Evolutionary conservation across 73 alveolate species (phyloP).

Genomic region (Paramecium bursaria): DNA sequence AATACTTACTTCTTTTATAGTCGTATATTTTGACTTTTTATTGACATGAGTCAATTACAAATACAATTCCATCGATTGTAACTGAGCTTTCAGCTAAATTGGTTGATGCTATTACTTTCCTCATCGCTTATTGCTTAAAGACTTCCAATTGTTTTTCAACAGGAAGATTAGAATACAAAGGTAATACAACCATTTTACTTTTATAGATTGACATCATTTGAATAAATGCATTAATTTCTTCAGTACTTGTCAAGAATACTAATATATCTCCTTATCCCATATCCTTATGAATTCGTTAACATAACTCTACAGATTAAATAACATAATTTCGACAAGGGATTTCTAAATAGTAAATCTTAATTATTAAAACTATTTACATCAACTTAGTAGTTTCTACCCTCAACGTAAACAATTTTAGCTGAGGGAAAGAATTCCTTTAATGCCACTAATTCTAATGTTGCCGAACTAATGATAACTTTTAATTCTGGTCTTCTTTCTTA

Average conservation of each 20-base stretch:
- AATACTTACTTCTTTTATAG: constrained; percentile 71
- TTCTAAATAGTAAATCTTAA: constrained; percentile 71
- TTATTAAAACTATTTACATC: constrained; percentile 20
- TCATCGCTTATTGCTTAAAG: constrained; percentile 76
- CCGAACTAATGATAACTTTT: constrained; percentile 86
- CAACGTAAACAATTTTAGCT: constrained; percentile 66
- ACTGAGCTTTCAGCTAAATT: constrained; percentile 97
- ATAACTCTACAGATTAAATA: constrained; percentile 73
- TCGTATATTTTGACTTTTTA: constrained; percentile 85
- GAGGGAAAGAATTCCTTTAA: constrained; percentile 76
- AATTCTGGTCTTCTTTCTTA: constrained; percentile 83
- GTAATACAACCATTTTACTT: constrained; percentile 78
- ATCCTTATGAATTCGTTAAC: constrained; percentile 67
- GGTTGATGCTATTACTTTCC: constrained; percentile 81
- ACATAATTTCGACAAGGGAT: constrained; percentile 77
- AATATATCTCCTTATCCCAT: constrained; percentile 88
- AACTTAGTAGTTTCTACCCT: constrained; percentile 78
- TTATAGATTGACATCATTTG: constrained; percentile 80
- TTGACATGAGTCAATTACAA: constrained; percentile 93
- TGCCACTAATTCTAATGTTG: constrained; percentile 86
- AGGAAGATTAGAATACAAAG: constrained; percentile 93
- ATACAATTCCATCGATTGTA: constrained; percentile 92
- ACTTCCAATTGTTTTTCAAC: constrained; percentile 89
- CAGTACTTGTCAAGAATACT: constrained; percentile 95
- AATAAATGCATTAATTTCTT: constrained; percentile 96